Evolutionary conservation across 2,329 filamentous ascomycete species (phyloP).

Genomic region (Microcyclospora tardicrescens): DNA sequence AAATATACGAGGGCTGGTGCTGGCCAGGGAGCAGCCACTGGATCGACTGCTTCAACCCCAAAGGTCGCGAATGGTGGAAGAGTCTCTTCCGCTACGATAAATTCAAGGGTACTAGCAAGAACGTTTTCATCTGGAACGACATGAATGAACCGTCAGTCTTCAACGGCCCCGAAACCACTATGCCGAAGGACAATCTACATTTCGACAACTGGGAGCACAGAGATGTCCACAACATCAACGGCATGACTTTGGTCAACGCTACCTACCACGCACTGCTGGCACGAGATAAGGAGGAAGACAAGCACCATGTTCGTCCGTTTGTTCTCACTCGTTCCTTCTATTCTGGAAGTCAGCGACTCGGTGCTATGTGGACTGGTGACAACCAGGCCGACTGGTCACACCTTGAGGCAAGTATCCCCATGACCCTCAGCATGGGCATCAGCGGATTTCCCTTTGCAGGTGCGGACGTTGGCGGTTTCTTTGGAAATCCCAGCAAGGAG

Average conservation of each 20-base stretch:
- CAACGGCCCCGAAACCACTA: constrained; percentile 94
- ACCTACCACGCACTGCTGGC: constrained; percentile 75
- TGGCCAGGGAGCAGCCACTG: constrained; percentile 96
- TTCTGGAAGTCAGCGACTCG: constrained; percentile 74
- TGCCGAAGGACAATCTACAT: constrained; percentile 97
- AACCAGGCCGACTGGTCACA: constrained; percentile 92
- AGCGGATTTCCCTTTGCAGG: constrained; percentile 88
- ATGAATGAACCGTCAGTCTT: constrained; percentile 99
- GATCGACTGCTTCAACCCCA: constrained; percentile 94
- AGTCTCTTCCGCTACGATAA: constrained; percentile 72
- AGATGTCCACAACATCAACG: constrained; percentile 91
- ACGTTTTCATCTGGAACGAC: constrained; percentile 96
- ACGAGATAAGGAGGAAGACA: constrained; percentile 70
- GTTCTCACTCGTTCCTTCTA: constrained; percentile 88
- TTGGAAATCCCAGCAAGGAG: constrained; percentile 89
- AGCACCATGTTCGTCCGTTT: constrained; percentile 54
- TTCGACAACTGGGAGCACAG: constrained; percentile 88
- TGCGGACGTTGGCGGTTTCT: constrained; percentile 95
- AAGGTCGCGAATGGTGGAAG: constrained; percentile 83
- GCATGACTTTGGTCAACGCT: constrained; percentile 88
- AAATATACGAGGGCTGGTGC: constrained; percentile 92
- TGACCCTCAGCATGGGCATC: constrained; percentile 87
- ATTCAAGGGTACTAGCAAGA: constrained; percentile 76
- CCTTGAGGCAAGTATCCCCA: constrained; percentile 76
- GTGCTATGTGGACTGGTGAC: constrained; percentile 98